Base-by-base conservation (phyloP, 805 yeast species). In the Pachysolen tannophilus region DNA sequence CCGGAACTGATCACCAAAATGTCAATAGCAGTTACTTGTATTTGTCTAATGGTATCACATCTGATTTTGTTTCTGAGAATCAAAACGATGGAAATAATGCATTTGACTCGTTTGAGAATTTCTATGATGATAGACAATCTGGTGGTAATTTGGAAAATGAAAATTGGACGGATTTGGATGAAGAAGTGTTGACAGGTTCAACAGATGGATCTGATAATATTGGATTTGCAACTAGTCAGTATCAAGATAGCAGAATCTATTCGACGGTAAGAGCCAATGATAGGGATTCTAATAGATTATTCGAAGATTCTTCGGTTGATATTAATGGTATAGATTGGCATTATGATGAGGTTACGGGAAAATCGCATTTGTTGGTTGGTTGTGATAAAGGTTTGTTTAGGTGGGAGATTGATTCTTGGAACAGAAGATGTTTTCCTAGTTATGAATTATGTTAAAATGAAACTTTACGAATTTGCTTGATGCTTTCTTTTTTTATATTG, bases 321-420 rank as follows among this genome's bases (percentile, higher is more conserved):
- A 67, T 80, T 8, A 62, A 74, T 13, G 88, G 88, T 1, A 50
- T 81, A 38, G 79, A 75, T 37, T 70, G 82, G 70, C 55, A 70
- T 30, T 65, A 64, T 30, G 68, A 65, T 42, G 52, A 54, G 13
- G 65, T 69, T 11, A 45, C 44, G 13, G 46, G 46, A 7, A 78
- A 78, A 1, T 63, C 74, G 14, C 63, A 67, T 25, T 52, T 81
- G 26, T 60, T 75, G 6, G 71, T 81, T 24, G 88, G 84, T 1
- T 67, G 76, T 34, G 78, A 75, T 40, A 73, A 70, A 29, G 94
- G 94, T 1, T 60, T 84, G 15, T 63, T 78, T 30, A 64, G 67
- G 43, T 83, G 90, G 87, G 73, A 71, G 28, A 68, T 83, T 31
- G 82, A 81, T 46, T 66, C 73, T 11, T 69, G 77, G 69, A 71